Percentiles rank a stretch among this genome's conserved stretches.
These are phyloP conservation scores for Metroxylon sagu DNA, from an alignment of 176 grass and related monocot genomes.

Conservation along the genomic window DNA sequence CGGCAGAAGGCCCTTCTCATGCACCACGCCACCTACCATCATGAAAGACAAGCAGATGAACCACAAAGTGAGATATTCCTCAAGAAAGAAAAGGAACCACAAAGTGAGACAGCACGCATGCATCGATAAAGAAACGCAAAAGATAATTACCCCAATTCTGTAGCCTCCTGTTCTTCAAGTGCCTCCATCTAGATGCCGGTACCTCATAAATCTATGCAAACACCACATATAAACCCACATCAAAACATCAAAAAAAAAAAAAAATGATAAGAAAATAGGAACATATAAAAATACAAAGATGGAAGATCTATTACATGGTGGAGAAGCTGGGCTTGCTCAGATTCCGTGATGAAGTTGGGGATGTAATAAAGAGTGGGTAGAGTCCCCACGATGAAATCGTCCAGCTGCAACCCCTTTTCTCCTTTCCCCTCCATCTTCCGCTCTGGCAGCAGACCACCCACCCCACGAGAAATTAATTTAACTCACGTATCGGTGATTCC, in stretches of 20 bases:
- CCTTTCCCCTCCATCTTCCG: no score
- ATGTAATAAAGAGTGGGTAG: slow-evolving; percentile 57
- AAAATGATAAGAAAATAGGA: background rate
- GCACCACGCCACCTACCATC: slow-evolving; percentile 59
- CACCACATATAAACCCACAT: background rate
- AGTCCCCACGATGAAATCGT: slow-evolving; percentile 27
- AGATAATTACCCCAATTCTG: slow-evolving; percentile 77
- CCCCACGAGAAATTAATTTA: no score
- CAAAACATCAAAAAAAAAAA: background rate
- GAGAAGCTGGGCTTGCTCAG: slow-evolving; percentile 67
- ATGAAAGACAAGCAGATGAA: background rate
- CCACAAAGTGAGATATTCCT: background rate
- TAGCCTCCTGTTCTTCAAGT: slow-evolving; percentile 72
- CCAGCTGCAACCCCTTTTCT: slow-evolving; percentile 1
- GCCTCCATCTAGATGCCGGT: slow-evolving; percentile 67
- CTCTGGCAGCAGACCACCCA: no score
- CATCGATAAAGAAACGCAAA: background rate
- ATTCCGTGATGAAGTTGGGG: slow-evolving; percentile 56
- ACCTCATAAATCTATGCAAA: slow-evolving; percentile 61
- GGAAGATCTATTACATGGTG: slow-evolving; percentile 36
- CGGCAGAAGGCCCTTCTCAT: slow-evolving; percentile 88
- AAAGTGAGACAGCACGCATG: background rate
- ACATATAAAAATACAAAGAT: no score
- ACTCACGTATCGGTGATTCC: no score
- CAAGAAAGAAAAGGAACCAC: background rate